A percentile compares a stretch with the other conserved stretches of the same genome.
Conservation (phyloP, 208 protist genomes). For the Trypanosoma mega region DNA sequence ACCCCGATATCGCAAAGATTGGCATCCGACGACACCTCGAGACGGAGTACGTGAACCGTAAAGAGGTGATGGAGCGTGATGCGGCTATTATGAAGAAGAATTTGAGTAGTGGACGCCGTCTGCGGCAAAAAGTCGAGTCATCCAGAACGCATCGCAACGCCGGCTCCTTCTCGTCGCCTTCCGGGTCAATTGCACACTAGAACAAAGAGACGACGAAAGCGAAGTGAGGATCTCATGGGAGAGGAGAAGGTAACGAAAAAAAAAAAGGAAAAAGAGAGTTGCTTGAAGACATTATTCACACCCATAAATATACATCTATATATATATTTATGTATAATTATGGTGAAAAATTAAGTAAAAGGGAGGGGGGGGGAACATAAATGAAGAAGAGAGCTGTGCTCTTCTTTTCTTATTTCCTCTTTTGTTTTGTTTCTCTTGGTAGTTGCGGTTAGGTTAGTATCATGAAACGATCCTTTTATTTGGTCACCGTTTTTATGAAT, state of each 20-base stretch:
- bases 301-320: too few species aligned
- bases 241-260: too few species aligned
- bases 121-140: slow-evolving; percentile 71
- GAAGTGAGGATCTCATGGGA: too few species aligned
- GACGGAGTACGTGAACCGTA: slow-evolving; percentile 78
- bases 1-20: slow-evolving; percentile 82
- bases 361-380: too few species aligned
- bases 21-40: slow-evolving; percentile 84
- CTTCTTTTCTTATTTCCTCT: slow-evolving; percentile 9
- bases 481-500: slow-evolving; percentile 8
- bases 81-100: slow-evolving; percentile 73
- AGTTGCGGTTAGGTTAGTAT: neutral
- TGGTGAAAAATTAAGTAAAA: too few species aligned
- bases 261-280: too few species aligned
- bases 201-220: neutral
- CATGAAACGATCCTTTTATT: neutral
- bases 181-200: neutral
- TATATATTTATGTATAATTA: too few species aligned
- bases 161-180: slow-evolving; percentile 32
- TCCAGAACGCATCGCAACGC: slow-evolving; percentile 77
- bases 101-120: slow-evolving; percentile 62
- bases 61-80: slow-evolving; percentile 75
- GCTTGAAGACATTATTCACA: too few species aligned
- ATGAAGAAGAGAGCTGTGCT: neutral
- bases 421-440: slow-evolving; percentile 11